Evolutionary conservation across 1,139 yeast species (phyloP).

Genomic region (Hansenula anomala): DNA sequence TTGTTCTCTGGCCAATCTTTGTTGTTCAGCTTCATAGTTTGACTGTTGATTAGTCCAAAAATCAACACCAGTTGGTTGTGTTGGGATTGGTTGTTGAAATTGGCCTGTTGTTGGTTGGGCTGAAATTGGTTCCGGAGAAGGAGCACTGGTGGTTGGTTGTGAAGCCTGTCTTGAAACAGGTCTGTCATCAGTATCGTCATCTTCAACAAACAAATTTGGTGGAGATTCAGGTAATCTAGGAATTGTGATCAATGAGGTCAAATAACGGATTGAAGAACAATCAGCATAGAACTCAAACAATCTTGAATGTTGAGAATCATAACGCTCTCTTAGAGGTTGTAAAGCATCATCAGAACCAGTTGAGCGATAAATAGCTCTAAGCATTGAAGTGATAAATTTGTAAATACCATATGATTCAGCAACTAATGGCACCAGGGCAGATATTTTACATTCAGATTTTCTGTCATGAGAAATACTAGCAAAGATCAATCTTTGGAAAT

Average conservation of each 20-base stretch:
- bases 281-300: slow-evolving; percentile 86
- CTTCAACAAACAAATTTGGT: slow-evolving; percentile 53
- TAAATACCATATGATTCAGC: slow-evolving; percentile 94
- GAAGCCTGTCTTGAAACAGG: slow-evolving; percentile 38
- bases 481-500: slow-evolving; percentile 72
- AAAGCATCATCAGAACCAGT: slow-evolving; percentile 77
- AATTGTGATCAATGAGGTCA: slow-evolving; percentile 78
- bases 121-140: slow-evolving; percentile 38
- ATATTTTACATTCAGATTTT: slow-evolving; percentile 74
- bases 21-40: slow-evolving; percentile 41
- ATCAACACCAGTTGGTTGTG: slow-evolving; percentile 32
- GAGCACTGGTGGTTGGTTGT: slow-evolving; percentile 33
- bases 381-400: slow-evolving; percentile 84
- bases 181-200: slow-evolving; percentile 32
- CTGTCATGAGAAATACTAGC: slow-evolving; percentile 64
- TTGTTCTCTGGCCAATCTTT: slow-evolving; percentile 41
- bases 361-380: slow-evolving; percentile 79
- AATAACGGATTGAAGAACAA: slow-evolving; percentile 78
- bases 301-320: slow-evolving; percentile 73
- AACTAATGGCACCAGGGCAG: slow-evolving; percentile 86
- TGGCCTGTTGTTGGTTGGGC: slow-evolving; percentile 46
- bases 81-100: slow-evolving; percentile 20
- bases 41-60: slow-evolving; percentile 43
- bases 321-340: slow-evolving; percentile 68
- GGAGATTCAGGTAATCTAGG: slow-evolving; percentile 79